phyloP scores from a whole-genome alignment of 2,329 filamentous ascomycete species.

The Scedosporium minutisporum region DNA sequence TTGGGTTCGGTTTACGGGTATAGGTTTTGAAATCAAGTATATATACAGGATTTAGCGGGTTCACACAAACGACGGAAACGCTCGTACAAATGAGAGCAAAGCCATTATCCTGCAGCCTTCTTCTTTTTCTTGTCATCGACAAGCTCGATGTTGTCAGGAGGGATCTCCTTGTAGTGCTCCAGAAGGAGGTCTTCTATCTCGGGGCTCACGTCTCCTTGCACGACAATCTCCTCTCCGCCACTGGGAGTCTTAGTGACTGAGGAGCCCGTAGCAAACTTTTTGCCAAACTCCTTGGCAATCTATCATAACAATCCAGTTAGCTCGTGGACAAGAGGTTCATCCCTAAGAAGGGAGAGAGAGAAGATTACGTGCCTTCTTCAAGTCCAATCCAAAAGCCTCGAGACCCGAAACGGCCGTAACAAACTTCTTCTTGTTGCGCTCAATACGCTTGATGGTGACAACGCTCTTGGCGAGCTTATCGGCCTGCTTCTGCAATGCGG shows the following conservation, averaged over 20 bases:
- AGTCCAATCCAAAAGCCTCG: constrained; percentile 80
- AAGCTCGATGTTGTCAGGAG: constrained; percentile 89
- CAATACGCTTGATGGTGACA: constrained; percentile 89
- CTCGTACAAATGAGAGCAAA: neutral
- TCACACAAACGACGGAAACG: neutral
- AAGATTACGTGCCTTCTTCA: constrained; percentile 60
- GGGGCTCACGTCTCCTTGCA: constrained; percentile 92
- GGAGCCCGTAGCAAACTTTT: constrained; percentile 94
- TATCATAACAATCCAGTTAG: constrained; percentile 29
- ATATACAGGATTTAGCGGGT: neutral
- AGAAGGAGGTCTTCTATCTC: constrained; percentile 86
- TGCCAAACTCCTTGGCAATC: constrained; percentile 81
- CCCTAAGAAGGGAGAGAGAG: neutral
- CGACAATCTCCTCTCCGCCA: constrained; percentile 90
- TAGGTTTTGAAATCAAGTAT: neutral
- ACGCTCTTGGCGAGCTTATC: constrained; percentile 76
- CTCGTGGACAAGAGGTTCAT: neutral
- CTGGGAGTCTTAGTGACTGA: constrained; percentile 82
- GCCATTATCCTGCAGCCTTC: constrained; percentile 19
- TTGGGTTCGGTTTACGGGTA: neutral
- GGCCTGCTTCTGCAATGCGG: constrained; percentile 72
- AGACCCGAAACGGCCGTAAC: constrained; percentile 88
- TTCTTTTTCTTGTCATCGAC: constrained; percentile 95
- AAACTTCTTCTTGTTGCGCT: constrained; percentile 95
- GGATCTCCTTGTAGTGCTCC: constrained; percentile 82